These are phyloP conservation scores for Sisymbrium irio DNA, from an alignment of 345 rosid species.

Conservation along the genomic window DNA sequence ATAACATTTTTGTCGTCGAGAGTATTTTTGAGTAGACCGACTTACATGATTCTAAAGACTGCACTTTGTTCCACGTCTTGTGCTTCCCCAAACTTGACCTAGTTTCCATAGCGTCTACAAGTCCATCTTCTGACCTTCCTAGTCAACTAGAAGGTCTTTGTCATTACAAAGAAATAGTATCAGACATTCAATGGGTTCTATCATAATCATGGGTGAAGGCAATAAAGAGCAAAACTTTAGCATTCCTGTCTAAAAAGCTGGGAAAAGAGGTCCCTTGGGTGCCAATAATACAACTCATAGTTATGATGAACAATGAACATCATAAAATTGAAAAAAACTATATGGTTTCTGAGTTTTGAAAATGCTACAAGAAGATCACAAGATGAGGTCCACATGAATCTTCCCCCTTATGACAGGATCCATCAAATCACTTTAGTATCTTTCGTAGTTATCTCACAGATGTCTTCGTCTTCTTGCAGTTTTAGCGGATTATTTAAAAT, in stretches of 20 bases:
- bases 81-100: conserved; percentile 33
- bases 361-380: conserved; percentile 31
- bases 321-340: conserved; percentile 27
- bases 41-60: conserved; percentile 32
- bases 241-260: conserved; percentile 21
- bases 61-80: conserved; percentile 36
- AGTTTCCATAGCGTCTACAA: neutral
- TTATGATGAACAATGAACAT: conserved; percentile 25
- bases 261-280: conserved; percentile 9
- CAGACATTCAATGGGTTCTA: too few species aligned
- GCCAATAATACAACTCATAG: conserved; percentile 29
- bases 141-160: neutral
- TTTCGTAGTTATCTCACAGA: conserved; percentile 18
- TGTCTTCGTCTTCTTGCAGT: conserved; percentile 1
- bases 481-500: conserved; percentile 11
- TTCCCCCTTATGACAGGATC: neutral
- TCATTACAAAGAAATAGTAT: neutral
- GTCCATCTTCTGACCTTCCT: neutral
- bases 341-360: conserved; percentile 17
- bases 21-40: conserved; percentile 27
- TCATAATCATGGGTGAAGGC: too few species aligned
- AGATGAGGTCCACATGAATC: neutral
- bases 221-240: neutral
- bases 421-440: conserved; percentile 2
- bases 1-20: conserved; percentile 24